Evolutionary conservation across 441 rosid species (phyloP).

Genomic region (Hypseocharis bilobata): DNA sequence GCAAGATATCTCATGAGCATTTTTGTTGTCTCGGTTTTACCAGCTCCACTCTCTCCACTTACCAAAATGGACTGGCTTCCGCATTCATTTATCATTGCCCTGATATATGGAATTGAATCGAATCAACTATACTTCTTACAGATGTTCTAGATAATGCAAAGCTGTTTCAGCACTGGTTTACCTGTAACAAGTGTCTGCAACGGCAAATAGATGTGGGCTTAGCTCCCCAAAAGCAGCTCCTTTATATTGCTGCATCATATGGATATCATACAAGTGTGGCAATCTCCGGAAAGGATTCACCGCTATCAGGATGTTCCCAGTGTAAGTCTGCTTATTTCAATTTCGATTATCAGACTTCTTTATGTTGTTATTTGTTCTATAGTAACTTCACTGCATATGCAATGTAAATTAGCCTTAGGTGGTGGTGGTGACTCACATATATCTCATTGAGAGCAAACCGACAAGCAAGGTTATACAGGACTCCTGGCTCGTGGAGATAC

Average conservation of each 20-base stretch:
- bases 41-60: slow-evolving; percentile 99
- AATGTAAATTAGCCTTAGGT: neutral
- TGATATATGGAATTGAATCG: slow-evolving; percentile 30
- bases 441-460: slow-evolving; percentile 96
- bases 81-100: slow-evolving; percentile 97
- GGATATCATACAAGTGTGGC: slow-evolving; percentile 93
- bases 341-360: slow-evolving; percentile 8
- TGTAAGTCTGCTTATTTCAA: slow-evolving; percentile 61
- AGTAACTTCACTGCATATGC: slow-evolving; percentile 8
- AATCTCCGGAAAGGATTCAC: slow-evolving; percentile 96
- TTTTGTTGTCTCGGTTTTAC: slow-evolving; percentile 98
- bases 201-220: slow-evolving; percentile 97
- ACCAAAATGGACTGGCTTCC: slow-evolving; percentile 97
- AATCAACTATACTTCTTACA: slow-evolving; percentile 13
- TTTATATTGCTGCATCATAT: slow-evolving; percentile 99
- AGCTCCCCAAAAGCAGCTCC: slow-evolving; percentile 97
- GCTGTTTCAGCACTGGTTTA: slow-evolving; percentile 16
- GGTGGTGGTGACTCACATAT: slow-evolving; percentile 48
- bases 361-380: slow-evolving; percentile 2
- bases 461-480: slow-evolving; percentile 72
- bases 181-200: slow-evolving; percentile 95
- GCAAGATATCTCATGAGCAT: slow-evolving; percentile 99
- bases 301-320: slow-evolving; percentile 98
- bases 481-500: slow-evolving; percentile 97
- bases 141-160: slow-evolving; percentile 4